Conservation (phyloP, 768 basidiomycete species). For the Dioszegia hungarica region DNA sequence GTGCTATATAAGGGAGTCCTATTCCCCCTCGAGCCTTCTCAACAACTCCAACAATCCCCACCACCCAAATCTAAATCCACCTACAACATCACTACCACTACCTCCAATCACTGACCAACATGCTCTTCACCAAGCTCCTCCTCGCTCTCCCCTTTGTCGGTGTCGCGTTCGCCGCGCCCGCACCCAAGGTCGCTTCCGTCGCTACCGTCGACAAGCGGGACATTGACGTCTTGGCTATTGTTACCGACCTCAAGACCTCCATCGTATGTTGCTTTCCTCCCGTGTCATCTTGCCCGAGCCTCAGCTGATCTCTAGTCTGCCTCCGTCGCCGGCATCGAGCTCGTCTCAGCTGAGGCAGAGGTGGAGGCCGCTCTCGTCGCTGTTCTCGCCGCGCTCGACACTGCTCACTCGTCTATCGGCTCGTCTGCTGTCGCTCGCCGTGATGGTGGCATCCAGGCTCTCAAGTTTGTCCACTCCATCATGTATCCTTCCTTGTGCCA, state of each 20-base stretch:
- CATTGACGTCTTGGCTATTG: background rate
- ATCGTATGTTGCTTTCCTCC: background rate
- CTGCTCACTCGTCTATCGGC: background rate
- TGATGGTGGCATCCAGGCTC: background rate
- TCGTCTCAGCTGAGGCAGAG: background rate
- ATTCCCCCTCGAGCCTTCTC: background rate
- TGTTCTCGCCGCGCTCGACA: background rate
- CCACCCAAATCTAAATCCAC: background rate
- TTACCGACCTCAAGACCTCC: slow-evolving; percentile 2
- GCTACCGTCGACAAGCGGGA: background rate
- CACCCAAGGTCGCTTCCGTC: background rate
- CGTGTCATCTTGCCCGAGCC: background rate
- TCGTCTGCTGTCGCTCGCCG: background rate
- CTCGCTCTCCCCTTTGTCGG: slow-evolving; percentile 8
- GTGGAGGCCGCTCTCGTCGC: background rate
- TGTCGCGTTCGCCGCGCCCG: background rate
- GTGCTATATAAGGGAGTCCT: no score
- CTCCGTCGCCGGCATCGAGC: background rate
- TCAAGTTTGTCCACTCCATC: background rate
- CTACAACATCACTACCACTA: background rate
- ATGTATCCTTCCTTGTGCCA: background rate
- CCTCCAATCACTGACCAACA: background rate
- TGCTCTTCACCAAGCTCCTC: slow-evolving; percentile 8
- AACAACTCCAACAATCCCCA: background rate
- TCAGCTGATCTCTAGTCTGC: background rate